Evolutionary conservation across 805 yeast species (phyloP).

Genomic region (Saccharomyces paradoxus): DNA sequence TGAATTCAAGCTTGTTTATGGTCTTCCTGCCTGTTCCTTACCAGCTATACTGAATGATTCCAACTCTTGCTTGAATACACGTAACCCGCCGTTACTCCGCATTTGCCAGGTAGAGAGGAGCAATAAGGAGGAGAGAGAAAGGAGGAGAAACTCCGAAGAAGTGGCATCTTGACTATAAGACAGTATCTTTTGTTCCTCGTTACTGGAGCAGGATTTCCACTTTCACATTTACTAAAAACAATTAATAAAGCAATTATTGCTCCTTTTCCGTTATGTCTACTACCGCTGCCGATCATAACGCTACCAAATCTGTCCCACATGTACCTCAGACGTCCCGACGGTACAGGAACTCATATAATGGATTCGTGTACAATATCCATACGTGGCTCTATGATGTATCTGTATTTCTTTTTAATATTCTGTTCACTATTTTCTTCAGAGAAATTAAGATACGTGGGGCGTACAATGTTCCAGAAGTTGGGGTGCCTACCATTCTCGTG

Average conservation of each 20-base stretch:
- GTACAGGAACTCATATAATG: conserved; percentile 23
- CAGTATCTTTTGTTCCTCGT: not conserved
- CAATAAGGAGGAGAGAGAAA: not conserved
- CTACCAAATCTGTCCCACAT: conserved; percentile 12
- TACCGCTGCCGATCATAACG: not conserved
- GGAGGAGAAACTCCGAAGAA: not conserved
- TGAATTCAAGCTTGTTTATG: not conserved
- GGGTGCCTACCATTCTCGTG: conserved; percentile 58
- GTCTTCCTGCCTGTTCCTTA: not conserved
- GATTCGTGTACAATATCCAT: conserved; percentile 15
- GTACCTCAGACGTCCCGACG: conserved; percentile 14
- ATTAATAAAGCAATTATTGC: not conserved
- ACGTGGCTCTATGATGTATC: conserved; percentile 27
- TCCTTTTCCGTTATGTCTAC: not conserved
- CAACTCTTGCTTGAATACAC: not conserved
- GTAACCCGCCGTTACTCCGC: not conserved
- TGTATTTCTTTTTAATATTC: conserved; percentile 21
- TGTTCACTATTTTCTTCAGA: conserved; percentile 48
- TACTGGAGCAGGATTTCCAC: not conserved
- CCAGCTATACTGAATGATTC: not conserved
- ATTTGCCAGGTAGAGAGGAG: not conserved
- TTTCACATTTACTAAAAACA: not conserved
- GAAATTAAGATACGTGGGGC: conserved; percentile 67
- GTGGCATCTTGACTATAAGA: not conserved
- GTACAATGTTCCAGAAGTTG: conserved; percentile 24